Conservation (phyloP, 2,329 filamentous ascomycete species). For the Pseudogymnoascus sp. region DNA sequence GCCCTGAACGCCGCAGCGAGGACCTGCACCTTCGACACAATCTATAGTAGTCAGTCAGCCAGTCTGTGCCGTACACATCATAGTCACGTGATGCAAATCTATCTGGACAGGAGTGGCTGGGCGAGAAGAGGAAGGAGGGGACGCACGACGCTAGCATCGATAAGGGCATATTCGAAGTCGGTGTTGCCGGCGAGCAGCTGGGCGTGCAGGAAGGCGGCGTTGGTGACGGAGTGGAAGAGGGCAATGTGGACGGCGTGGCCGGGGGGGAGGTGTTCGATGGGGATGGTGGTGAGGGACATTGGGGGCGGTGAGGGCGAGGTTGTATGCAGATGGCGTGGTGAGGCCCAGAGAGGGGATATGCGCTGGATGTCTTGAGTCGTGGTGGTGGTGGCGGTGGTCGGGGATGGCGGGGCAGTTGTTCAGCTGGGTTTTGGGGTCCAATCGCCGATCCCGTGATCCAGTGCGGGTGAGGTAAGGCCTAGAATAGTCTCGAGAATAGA, state of each 20-base stretch:
- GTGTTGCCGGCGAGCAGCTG: constrained; percentile 80
- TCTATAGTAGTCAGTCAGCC: constrained; percentile 25
- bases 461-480: background rate
- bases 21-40: constrained; percentile 41
- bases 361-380: background rate
- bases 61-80: background rate
- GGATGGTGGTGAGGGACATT: constrained; percentile 53
- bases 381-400: background rate
- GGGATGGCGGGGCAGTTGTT: background rate
- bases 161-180: constrained; percentile 86
- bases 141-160: constrained; percentile 71
- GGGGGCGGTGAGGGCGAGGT: constrained; percentile 15
- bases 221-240: constrained; percentile 69
- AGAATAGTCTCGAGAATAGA: background rate
- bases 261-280: constrained; percentile 67
- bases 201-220: constrained; percentile 68
- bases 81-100: constrained; percentile 15
- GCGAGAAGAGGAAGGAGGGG: background rate
- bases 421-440: background rate
- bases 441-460: background rate
- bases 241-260: constrained; percentile 63
- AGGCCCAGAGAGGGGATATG: background rate
- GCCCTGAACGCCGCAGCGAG: constrained; percentile 43
- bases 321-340: background rate
- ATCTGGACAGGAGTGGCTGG: background rate